Evolutionary conservation across 306 rosid species (phyloP).

Genomic region (Luffa acutangula): DNA sequence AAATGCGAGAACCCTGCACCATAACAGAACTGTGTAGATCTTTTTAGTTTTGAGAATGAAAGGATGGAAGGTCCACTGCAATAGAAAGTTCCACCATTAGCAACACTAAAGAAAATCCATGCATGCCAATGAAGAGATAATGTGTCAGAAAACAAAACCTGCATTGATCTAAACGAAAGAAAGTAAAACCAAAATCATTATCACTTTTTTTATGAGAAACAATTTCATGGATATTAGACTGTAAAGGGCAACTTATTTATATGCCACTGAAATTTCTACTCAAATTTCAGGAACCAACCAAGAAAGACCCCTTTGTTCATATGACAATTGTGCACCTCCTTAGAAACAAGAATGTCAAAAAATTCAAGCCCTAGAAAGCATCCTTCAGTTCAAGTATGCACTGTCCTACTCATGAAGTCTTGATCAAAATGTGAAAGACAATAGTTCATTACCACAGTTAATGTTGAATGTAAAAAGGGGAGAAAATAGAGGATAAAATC

Average conservation of each 20-base stretch:
- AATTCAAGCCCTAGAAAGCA: not conserved
- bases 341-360: not conserved
- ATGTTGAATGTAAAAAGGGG: not conserved
- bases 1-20: constrained; percentile 50
- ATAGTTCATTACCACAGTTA: not conserved
- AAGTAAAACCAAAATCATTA: not conserved
- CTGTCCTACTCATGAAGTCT: not conserved
- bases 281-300: not conserved
- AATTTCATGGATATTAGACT: not conserved
- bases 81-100: constrained; percentile 4
- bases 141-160: not conserved
- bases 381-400: not conserved
- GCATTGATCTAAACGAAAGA: not conserved
- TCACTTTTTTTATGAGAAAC: not conserved
- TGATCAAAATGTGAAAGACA: not conserved
- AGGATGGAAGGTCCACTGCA: constrained; percentile 55
- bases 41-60: constrained; percentile 36
- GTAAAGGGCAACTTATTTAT: not conserved
- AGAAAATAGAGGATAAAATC: not conserved
- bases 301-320: not conserved
- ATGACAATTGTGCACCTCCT: not conserved
- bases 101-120: not conserved
- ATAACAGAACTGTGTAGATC: constrained; percentile 38
- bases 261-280: not conserved
- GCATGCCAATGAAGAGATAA: not conserved